phyloP scores from a whole-genome alignment of 2,329 filamentous ascomycete species.

The Cryoendolithus antarcticus region DNA sequence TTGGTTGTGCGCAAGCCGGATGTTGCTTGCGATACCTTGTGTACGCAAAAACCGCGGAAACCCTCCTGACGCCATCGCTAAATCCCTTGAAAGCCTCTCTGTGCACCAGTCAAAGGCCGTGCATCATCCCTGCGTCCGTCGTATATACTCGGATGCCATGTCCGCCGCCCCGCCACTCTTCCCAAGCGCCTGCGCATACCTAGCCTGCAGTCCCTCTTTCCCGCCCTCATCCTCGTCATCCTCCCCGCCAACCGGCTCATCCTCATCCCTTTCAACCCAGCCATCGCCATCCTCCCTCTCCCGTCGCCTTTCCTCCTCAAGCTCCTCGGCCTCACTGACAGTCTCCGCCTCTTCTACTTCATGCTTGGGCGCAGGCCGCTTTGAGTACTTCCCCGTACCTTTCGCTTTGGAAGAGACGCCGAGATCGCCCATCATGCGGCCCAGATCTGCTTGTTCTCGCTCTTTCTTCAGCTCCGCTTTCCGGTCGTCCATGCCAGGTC shows the following conservation, averaged over 20 bases:
- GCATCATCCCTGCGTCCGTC: constrained; percentile 7
- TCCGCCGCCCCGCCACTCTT: constrained; percentile 22
- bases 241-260: constrained; percentile 46
- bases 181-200: constrained; percentile 65
- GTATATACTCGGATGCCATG: constrained; percentile 6
- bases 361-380: constrained; percentile 15
- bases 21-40: too few species aligned
- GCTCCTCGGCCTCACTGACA: constrained; percentile 40
- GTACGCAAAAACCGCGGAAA: too few species aligned
- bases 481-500: constrained; percentile 75
- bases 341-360: constrained; percentile 33
- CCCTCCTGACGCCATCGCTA: too few species aligned
- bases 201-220: constrained; percentile 55
- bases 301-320: constrained; percentile 39
- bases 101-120: too few species aligned
- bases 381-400: constrained; percentile 20
- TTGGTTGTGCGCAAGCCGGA: too few species aligned
- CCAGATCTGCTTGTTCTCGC: constrained; percentile 66
- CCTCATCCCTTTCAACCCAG: constrained; percentile 26
- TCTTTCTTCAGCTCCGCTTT: constrained; percentile 59
- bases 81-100: too few species aligned
- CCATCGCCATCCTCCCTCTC: constrained; percentile 33
- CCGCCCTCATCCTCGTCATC: constrained; percentile 44
- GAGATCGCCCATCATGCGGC: constrained; percentile 94
- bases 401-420: constrained; percentile 38